These are phyloP conservation scores for Pachysolen tannophilus DNA, from an alignment of 805 yeast genomes.

Conservation along the genomic window DNA sequence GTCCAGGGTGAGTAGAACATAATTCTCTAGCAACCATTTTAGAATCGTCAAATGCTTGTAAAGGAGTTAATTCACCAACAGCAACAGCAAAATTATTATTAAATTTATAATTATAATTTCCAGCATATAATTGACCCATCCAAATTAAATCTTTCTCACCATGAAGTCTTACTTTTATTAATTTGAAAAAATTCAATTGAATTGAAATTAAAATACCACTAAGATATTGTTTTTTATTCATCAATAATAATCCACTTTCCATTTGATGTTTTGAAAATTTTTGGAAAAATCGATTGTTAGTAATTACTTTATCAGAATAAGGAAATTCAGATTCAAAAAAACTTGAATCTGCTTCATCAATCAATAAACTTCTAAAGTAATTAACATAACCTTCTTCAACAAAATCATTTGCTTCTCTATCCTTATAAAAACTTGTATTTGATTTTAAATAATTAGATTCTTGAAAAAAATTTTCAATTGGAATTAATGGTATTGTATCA, in stretches of 20 bases:
- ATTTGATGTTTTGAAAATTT: conserved; percentile 34
- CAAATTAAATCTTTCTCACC: conserved; percentile 79
- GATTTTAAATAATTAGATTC: conserved; percentile 24
- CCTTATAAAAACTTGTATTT: conserved; percentile 41
- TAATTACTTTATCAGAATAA: conserved; percentile 25
- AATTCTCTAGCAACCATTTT: conserved; percentile 1
- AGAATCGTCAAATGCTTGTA: too few species aligned
- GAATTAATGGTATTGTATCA: conserved; percentile 35
- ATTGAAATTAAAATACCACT: conserved; percentile 37
- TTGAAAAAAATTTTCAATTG: conserved; percentile 28
- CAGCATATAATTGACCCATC: conserved; percentile 54
- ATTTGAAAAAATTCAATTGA: conserved; percentile 30
- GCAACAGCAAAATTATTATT: conserved; percentile 48
- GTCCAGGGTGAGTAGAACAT: conserved; percentile 48
- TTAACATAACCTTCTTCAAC: conserved; percentile 26
- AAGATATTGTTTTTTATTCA: conserved; percentile 42
- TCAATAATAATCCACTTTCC: conserved; percentile 40
- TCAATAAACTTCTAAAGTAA: conserved; percentile 38
- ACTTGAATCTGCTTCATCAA: conserved; percentile 31
- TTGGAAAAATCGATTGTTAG: conserved; percentile 32
- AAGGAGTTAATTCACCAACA: conserved; percentile 34
- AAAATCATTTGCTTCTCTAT: conserved; percentile 28
- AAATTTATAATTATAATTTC: conserved; percentile 46
- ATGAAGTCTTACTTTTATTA: conserved; percentile 45
- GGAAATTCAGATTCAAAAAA: conserved; percentile 25